These are phyloP conservation scores for Microdochium trichocladiopsis DNA, from an alignment of 2,329 filamentous ascomycete genomes.

Conservation along the genomic window DNA sequence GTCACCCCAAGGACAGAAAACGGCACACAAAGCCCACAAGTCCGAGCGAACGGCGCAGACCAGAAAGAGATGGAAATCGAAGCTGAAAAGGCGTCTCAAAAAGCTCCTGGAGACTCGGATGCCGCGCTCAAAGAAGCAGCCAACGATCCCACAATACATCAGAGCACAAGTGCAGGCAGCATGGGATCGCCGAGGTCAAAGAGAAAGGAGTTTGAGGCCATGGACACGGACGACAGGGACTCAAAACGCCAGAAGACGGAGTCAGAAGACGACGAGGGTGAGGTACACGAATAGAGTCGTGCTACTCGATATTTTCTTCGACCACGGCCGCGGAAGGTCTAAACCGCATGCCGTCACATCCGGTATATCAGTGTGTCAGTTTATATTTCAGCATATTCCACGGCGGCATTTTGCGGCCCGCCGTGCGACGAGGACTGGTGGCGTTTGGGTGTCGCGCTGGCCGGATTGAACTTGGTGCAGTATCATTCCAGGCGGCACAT, in stretches of 20 bases:
- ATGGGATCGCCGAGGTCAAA: slow-evolving; percentile 30
- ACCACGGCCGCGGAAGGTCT: neutral
- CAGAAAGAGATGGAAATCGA: slow-evolving; percentile 19
- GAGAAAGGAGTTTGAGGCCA: slow-evolving; percentile 30
- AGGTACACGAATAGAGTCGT: slow-evolving; percentile 25
- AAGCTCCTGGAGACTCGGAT: slow-evolving; percentile 21
- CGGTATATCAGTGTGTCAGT: neutral
- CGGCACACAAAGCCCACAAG: slow-evolving; percentile 39
- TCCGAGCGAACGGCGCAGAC: slow-evolving; percentile 29
- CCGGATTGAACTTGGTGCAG: neutral
- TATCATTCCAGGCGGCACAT: neutral
- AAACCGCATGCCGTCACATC: neutral
- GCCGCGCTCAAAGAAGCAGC: slow-evolving; percentile 20
- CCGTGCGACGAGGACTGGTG: neutral
- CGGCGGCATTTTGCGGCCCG: neutral
- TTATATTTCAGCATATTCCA: neutral
- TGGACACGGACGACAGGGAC: slow-evolving; percentile 25
- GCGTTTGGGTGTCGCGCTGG: neutral
- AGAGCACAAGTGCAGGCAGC: slow-evolving; percentile 17
- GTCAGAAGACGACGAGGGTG: slow-evolving; percentile 40
- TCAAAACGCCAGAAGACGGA: slow-evolving; percentile 34
- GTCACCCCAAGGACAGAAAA: slow-evolving; percentile 42
- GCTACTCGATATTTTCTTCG: neutral
- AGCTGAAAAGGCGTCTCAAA: slow-evolving; percentile 26
- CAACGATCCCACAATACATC: slow-evolving; percentile 18